Evolutionary conservation across 2,329 filamentous ascomycete species (phyloP).

Genomic region (Aspergillus brunneoviolaceus): DNA sequence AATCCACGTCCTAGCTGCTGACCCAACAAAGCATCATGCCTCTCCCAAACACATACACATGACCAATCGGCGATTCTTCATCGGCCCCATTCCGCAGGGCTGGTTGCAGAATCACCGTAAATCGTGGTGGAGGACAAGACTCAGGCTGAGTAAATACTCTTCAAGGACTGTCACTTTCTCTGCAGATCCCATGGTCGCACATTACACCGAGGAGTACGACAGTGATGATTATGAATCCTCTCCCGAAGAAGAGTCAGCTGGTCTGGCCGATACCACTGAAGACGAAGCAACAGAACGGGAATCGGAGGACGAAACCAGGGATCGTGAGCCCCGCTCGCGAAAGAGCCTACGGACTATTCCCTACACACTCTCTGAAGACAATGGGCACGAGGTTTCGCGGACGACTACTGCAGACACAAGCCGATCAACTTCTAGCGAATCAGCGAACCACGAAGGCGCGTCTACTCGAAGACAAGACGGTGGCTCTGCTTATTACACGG

Average conservation of each 20-base stretch:
- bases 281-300: slow-evolving; percentile 18
- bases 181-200: slow-evolving; percentile 46
- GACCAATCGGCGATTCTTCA: slow-evolving; percentile 62
- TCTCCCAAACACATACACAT: slow-evolving; percentile 61
- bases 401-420: slow-evolving; percentile 6
- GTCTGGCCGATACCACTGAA: slow-evolving; percentile 19
- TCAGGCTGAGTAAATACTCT: slow-evolving; percentile 48
- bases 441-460: slow-evolving; percentile 1
- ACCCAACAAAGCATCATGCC: slow-evolving; percentile 54
- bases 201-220: slow-evolving; percentile 32
- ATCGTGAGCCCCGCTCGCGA: slow-evolving; percentile 3
- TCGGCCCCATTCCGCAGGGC: slow-evolving; percentile 64
- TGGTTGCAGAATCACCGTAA: slow-evolving; percentile 64
- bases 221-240: neutral
- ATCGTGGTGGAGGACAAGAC: slow-evolving; percentile 58
- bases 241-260: slow-evolving; percentile 13
- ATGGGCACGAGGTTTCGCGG: slow-evolving; percentile 6
- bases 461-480: slow-evolving; percentile 19
- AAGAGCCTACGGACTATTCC: slow-evolving; percentile 24
- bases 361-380: slow-evolving; percentile 22
- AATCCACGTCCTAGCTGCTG: neutral
- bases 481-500: slow-evolving; percentile 34
- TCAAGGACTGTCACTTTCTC: slow-evolving; percentile 54
- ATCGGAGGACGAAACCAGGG: slow-evolving; percentile 13
- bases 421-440: slow-evolving; percentile 11